phyloP scores from a whole-genome alignment of 148 eudicot genomes.

The Fallopia convolvulus region DNA sequence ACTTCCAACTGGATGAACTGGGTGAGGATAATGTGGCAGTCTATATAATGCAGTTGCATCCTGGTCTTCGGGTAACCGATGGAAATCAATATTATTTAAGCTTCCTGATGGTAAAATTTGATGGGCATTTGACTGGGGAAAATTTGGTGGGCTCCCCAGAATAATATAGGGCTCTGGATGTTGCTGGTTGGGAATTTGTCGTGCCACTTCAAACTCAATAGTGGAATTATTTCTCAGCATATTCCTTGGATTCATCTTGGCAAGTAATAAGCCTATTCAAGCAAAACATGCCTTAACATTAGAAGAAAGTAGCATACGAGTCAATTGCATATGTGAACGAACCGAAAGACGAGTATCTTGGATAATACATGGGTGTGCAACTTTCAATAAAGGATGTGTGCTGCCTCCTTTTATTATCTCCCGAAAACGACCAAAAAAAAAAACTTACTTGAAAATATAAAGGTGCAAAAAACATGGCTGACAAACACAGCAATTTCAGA shows the following conservation, averaged over 20 bases:
- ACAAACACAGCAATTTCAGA: not conserved
- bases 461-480: not conserved
- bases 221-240: constrained; percentile 40
- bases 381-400: not conserved
- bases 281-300: not conserved
- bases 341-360: not conserved
- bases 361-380: not conserved
- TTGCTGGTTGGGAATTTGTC: constrained; percentile 39
- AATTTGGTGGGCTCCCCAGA: constrained; percentile 36
- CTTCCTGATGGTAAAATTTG: constrained; percentile 41
- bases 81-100: constrained; percentile 29
- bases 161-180: constrained; percentile 55
- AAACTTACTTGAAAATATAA: not conserved
- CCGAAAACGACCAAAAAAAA: not conserved
- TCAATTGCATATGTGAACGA: not conserved
- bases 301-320: not conserved
- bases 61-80: constrained; percentile 12
- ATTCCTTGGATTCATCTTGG: constrained; percentile 67
- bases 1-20: constrained; percentile 47
- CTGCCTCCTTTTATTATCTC: not conserved
- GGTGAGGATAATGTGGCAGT: constrained; percentile 42
- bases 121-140: constrained; percentile 39
- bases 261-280: not conserved
- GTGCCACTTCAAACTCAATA: constrained; percentile 47
- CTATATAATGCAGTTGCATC: constrained; percentile 47